phyloP scores from a whole-genome alignment of 179 eudicot genomes.

The Camellia oleifera region DNA sequence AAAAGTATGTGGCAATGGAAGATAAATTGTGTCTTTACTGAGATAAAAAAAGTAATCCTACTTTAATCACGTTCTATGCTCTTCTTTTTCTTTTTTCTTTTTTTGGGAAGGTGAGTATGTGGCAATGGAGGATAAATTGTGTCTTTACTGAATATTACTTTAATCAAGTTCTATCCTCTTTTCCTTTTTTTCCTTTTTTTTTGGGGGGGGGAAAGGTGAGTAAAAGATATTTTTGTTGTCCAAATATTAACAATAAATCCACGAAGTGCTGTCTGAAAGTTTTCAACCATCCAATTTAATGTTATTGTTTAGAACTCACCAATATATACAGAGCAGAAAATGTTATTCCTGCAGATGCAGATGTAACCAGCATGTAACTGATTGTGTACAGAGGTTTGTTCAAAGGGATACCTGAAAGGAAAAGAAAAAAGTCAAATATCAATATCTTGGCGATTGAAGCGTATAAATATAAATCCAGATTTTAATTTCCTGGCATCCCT shows the following conservation, averaged over 20 bases:
- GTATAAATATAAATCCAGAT: neutral
- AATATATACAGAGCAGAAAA: constrained; percentile 61
- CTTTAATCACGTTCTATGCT: too few species aligned
- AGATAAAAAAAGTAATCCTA: too few species aligned
- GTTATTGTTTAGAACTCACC: constrained; percentile 39
- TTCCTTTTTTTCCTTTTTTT: neutral
- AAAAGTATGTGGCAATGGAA: neutral
- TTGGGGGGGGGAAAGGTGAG: neutral
- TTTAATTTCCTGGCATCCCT: neutral
- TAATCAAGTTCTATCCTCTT: neutral
- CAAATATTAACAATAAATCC: neutral
- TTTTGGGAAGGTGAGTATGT: neutral
- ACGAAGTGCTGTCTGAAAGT: neutral
- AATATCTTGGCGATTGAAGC: neutral
- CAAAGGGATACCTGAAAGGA: constrained; percentile 63
- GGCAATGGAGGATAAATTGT: neutral
- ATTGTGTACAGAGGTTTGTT: constrained; percentile 78
- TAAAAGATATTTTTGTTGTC: neutral
- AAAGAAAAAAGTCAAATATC: constrained; percentile 14
- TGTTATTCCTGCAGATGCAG: constrained; percentile 68
- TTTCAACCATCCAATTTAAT: neutral
- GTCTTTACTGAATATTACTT: neutral
- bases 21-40: neutral
- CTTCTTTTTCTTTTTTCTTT: too few species aligned
- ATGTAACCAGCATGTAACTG: constrained; percentile 69